These are phyloP conservation scores for Cardamine chenopodiifolia DNA, from an alignment of 345 rosid species.

Conservation along the genomic window DNA sequence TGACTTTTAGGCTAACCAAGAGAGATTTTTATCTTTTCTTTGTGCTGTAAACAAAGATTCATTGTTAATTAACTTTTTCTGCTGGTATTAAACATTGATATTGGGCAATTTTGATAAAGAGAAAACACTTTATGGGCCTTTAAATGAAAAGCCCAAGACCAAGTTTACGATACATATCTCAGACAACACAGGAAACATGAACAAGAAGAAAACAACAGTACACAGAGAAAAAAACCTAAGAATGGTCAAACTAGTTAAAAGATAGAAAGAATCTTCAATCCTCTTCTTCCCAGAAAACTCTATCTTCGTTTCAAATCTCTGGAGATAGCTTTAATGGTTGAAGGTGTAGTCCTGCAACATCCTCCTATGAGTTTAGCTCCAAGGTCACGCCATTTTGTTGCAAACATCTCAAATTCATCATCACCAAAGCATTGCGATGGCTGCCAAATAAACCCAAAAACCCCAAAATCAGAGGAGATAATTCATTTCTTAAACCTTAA, in stretches of 20 bases:
- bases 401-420: conserved; percentile 59
- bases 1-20: too few relatives aligned
- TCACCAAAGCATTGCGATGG: conserved; percentile 81
- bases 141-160: conserved; percentile 16
- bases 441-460: conserved; percentile 42
- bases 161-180: conserved; percentile 17
- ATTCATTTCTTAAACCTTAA: background rate
- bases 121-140: background rate
- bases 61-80: background rate
- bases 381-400: conserved; percentile 68
- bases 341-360: conserved; percentile 83
- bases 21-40: too few relatives aligned
- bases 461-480: background rate
- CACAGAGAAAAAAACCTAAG: conserved; percentile 3
- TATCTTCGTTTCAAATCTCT: conserved; percentile 55
- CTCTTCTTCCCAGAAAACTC: conserved; percentile 24
- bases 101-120: background rate
- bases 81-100: background rate
- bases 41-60: background rate
- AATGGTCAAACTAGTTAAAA: conserved; percentile 17
- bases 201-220: conserved; percentile 21
- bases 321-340: conserved; percentile 67
- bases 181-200: conserved; percentile 20
- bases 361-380: conserved; percentile 94
- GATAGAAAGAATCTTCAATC: conserved; percentile 6